phyloP scores from a whole-genome alignment of 1,139 yeast species.

The Magnusiomyces clavatus region DNA sequence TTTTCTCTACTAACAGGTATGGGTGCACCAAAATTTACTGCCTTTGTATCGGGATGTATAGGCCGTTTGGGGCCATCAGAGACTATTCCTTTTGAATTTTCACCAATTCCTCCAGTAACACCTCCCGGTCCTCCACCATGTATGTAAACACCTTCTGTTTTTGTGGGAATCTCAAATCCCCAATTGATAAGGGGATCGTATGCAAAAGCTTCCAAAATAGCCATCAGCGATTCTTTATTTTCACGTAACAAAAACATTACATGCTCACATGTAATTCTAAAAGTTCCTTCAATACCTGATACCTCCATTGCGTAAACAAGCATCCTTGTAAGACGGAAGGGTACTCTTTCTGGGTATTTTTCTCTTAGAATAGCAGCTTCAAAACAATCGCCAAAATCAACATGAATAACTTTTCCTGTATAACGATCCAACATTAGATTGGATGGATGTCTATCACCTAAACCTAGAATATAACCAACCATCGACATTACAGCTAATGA shows the following conservation, averaged over 20 bases:
- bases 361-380: slow-evolving; percentile 96
- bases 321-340: slow-evolving; percentile 95
- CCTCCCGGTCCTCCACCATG: slow-evolving; percentile 41
- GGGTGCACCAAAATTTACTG: no score
- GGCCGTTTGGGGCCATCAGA: no score
- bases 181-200: slow-evolving; percentile 97
- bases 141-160: slow-evolving; percentile 67
- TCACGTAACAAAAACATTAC: slow-evolving; percentile 92
- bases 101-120: slow-evolving; percentile 1
- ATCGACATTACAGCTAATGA: slow-evolving; percentile 97
- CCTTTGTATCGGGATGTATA: no score
- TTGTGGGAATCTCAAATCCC: slow-evolving; percentile 93
- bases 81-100: background rate
- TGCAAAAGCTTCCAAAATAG: slow-evolving; percentile 96
- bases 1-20: slow-evolving; percentile 2
- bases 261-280: slow-evolving; percentile 92
- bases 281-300: slow-evolving; percentile 96
- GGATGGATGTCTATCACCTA: slow-evolving; percentile 97
- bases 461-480: slow-evolving; percentile 93
- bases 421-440: slow-evolving; percentile 90
- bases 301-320: slow-evolving; percentile 98
- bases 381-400: slow-evolving; percentile 98
- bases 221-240: slow-evolving; percentile 94
- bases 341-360: slow-evolving; percentile 96
- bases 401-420: slow-evolving; percentile 93